Evolutionary conservation across 768 basidiomycete genomes (phyloP).

Genomic region (Pleurotus djamor): DNA sequence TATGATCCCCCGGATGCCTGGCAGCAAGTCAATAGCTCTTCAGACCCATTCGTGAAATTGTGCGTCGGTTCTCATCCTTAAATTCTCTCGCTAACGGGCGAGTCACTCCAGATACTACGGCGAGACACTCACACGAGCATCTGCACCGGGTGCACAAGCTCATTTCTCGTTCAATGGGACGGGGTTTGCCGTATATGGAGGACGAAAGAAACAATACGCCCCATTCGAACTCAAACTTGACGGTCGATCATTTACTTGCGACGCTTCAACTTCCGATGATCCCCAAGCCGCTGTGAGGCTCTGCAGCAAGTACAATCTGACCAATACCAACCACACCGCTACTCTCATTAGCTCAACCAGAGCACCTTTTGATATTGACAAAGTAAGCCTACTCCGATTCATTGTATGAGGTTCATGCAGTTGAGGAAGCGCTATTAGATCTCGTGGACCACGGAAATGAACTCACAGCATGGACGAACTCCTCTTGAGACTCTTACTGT

Average conservation of each 20-base stretch:
- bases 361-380: constrained; percentile 31
- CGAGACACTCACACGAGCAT: constrained; percentile 30
- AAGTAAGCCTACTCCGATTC: constrained; percentile 15
- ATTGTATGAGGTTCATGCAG: neutral
- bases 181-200: constrained; percentile 32
- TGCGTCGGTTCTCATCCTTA: neutral
- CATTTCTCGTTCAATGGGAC: constrained; percentile 35
- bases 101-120: constrained; percentile 27
- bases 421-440: constrained; percentile 10
- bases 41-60: constrained; percentile 11
- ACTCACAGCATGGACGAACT: neutral
- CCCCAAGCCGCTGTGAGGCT: constrained; percentile 23
- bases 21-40: constrained; percentile 11
- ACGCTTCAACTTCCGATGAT: constrained; percentile 13
- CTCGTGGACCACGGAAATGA: constrained; percentile 15
- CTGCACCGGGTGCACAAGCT: constrained; percentile 21
- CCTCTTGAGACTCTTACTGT: constrained; percentile 6
- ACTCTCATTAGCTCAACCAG: constrained; percentile 16
- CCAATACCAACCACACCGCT: constrained; percentile 22
- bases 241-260: constrained; percentile 7
- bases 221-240: constrained; percentile 30
- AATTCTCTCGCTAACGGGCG: neutral
- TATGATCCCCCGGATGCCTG: constrained; percentile 18
- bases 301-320: constrained; percentile 24
- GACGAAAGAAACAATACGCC: constrained; percentile 31